Evolutionary conservation across 140 eudicot genomes (phyloP), one percentile per base, ranked within the genome.

Genomic region (Stevia rebaudiana): DNA sequence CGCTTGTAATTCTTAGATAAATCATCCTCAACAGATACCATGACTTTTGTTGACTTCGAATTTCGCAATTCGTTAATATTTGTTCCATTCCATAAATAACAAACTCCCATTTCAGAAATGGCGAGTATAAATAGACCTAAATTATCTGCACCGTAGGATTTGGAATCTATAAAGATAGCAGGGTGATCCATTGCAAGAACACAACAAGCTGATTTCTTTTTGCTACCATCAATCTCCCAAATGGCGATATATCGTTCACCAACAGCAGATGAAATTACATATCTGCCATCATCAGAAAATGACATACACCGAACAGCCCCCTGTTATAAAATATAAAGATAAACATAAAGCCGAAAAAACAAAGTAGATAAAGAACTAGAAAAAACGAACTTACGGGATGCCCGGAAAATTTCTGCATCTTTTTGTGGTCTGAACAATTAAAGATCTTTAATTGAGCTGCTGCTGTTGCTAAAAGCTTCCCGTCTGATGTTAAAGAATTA

Each of bases 111-210:
- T 77, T 92, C 98, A 7, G 98, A 88, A 53, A 92, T 79, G 50
- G 95, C 79, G 36, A 92, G 58, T 67, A 92, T 76, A 35, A 76
- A 85, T 41, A 88, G 73, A 66, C 90, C 95, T 50, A 69, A 31
- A 57, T 60, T 60, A 31, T 77, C 81, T 55, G 48, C 65, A 50
- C 69, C 70, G 0, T 18, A 10, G 15, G 61, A 50, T 21, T 72
- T 72, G 67, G 67, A 50, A 54, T 72, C 78, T 28, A 77, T 61
- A 39, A 51, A 77, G 54, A 85, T 80, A 67, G 98, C 89, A 44
- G 98, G 96, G 57, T 92, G 89, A 44, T 92, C 98, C 98, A 88
- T 88, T 48, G 95, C 88, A 67, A 92, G 96, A 66, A 74, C 79
- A 51, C 87, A 74, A 65, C 78, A 81, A 8, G 94, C 76, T 22